phyloP scores from a whole-genome alignment of 2,329 filamentous ascomycete genomes.

The Cordyceps sp. region DNA sequence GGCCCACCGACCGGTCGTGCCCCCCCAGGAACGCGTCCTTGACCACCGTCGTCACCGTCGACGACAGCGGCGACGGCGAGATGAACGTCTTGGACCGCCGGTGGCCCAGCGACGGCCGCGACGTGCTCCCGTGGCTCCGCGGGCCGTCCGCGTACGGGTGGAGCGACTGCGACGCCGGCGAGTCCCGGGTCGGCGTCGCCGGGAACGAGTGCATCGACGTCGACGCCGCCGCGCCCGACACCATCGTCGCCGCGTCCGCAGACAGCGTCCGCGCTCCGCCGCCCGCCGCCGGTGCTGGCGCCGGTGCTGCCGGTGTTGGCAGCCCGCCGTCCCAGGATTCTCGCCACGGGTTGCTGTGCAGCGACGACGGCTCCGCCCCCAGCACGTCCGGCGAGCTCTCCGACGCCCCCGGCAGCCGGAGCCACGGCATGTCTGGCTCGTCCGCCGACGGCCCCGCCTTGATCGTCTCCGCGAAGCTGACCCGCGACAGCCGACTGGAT shows the following conservation, averaged over 20 bases:
- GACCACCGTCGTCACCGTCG: conserved; percentile 40
- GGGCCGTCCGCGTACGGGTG: conserved; percentile 10
- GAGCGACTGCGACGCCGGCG: conserved; percentile 6
- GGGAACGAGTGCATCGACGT: conserved; percentile 13
- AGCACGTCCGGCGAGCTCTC: conserved; percentile 15
- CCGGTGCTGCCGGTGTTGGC: conserved; percentile 3
- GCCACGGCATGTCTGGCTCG: conserved; percentile 18
- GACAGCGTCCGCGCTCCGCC: conserved; percentile 21
- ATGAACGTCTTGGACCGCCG: conserved; percentile 29
- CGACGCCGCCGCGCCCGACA: conserved; percentile 7
- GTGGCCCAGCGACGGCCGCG: conserved; percentile 14
- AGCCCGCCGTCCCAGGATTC: conserved; percentile 13
- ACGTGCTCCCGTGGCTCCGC: conserved; percentile 10
- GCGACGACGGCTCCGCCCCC: conserved; percentile 18
- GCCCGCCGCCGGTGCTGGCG: conserved; percentile 12
- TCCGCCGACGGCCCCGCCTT: conserved; percentile 19
- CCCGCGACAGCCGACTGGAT: conserved; percentile 29
- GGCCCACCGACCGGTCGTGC: conserved; percentile 20
- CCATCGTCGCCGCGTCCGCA: conserved; percentile 16
- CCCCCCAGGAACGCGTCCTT: conserved; percentile 35
- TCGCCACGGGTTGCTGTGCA: conserved; percentile 27
- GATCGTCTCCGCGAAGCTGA: conserved; percentile 23
- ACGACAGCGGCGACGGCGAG: conserved; percentile 42
- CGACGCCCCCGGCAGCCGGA: conserved; percentile 14
- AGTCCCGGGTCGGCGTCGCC: conserved; percentile 15